Conservation (phyloP, 2,329 filamentous ascomycete genomes). For the Cordyceps farinosa region DNA sequence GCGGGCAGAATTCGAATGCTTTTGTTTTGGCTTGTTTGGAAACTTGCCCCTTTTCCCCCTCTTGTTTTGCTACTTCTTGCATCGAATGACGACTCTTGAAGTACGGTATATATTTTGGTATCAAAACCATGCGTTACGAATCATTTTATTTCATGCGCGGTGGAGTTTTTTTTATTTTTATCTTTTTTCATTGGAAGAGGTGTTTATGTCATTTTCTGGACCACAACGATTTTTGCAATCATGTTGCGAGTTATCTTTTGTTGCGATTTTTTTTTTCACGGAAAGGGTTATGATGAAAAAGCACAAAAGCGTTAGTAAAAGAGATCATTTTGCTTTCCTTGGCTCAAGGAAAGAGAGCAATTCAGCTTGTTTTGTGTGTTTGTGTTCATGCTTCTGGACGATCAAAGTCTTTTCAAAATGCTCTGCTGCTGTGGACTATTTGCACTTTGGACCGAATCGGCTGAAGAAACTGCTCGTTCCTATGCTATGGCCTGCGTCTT, state of each 20-base stretch:
- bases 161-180: not conserved
- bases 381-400: no score
- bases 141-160: not conserved
- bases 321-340: not conserved
- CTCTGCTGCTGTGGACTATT: no score
- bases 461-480: no score
- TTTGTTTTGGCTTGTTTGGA: not conserved
- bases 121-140: not conserved
- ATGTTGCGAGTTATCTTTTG: not conserved
- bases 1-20: not conserved
- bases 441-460: constrained; percentile 21
- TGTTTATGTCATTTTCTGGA: not conserved
- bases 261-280: not conserved
- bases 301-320: not conserved
- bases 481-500: no score
- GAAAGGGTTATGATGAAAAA: not conserved
- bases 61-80: not conserved
- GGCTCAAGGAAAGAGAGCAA: not conserved
- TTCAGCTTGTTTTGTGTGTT: not conserved
- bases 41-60: not conserved
- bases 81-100: not conserved
- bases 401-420: no score
- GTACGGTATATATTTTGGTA: not conserved
- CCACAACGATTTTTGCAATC: not conserved
- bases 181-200: not conserved